Conservation (phyloP, 495 filamentous ascomycete species). For the Bacidia rubella region DNA sequence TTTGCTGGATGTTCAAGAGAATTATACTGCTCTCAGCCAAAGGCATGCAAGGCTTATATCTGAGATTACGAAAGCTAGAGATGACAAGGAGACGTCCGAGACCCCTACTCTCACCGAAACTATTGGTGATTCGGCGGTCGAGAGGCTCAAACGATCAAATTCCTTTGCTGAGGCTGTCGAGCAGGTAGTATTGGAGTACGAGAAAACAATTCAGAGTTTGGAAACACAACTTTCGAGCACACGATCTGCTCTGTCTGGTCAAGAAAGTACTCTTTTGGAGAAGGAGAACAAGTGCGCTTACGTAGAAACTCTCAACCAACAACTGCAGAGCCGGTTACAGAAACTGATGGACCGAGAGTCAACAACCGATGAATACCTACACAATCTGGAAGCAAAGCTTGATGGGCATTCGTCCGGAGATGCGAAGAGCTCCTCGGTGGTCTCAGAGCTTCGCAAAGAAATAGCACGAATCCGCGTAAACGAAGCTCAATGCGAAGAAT, state of each 20-base stretch:
- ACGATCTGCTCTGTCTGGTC: slow-evolving; percentile 64
- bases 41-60: slow-evolving; percentile 92
- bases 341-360: slow-evolving; percentile 82
- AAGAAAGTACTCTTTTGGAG: slow-evolving; percentile 75
- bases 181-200: slow-evolving; percentile 91
- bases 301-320: slow-evolving; percentile 77
- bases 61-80: slow-evolving; percentile 71
- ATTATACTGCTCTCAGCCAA: slow-evolving; percentile 78
- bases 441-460: slow-evolving; percentile 82
- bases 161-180: slow-evolving; percentile 92
- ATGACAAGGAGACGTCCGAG: slow-evolving; percentile 45
- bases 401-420: slow-evolving; percentile 84
- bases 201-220: slow-evolving; percentile 92
- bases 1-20: slow-evolving; percentile 84
- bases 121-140: slow-evolving; percentile 67
- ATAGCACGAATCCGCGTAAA: slow-evolving; percentile 80
- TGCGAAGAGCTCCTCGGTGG: slow-evolving; percentile 75
- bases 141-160: slow-evolving; percentile 83
- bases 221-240: slow-evolving; percentile 89
- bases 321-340: slow-evolving; percentile 75
- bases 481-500: slow-evolving; percentile 80
- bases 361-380: slow-evolving; percentile 81
- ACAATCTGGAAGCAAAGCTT: slow-evolving; percentile 77
- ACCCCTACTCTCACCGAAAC: slow-evolving; percentile 41
- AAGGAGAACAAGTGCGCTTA: slow-evolving; percentile 89